A percentile compares a stretch with the other conserved stretches of the same genome.
Evolutionary conservation across 2,329 filamentous ascomycete genomes (phyloP).

Genomic region (Botrytis squamosa): DNA sequence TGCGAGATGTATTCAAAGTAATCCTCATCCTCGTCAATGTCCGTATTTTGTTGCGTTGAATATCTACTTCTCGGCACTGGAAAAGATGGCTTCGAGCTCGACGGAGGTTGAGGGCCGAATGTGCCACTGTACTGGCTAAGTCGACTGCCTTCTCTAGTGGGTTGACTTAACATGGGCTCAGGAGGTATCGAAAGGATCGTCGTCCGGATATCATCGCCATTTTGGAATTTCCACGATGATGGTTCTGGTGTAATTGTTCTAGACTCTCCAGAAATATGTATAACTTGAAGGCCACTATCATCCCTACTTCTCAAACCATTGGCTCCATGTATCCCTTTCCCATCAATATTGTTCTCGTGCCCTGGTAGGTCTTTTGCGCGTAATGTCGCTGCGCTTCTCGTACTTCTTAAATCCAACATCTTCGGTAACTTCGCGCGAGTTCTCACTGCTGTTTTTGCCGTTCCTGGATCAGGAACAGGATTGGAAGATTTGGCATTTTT

Average conservation of each 20-base stretch:
- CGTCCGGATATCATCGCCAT: conserved; percentile 27
- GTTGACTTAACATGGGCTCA: conserved; percentile 3
- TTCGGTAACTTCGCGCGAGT: not conserved
- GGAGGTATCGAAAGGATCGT: conserved; percentile 28
- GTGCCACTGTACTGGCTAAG: conserved; percentile 15
- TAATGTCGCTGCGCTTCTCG: not conserved
- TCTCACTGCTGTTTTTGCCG: not conserved
- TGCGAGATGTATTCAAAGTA: conserved; percentile 23
- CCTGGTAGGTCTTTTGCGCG: not conserved
- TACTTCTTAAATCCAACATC: conserved; percentile 9
- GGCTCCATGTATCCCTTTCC: not conserved
- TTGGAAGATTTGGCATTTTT: not conserved
- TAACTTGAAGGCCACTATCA: conserved; percentile 5
- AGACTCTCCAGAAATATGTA: conserved; percentile 9
- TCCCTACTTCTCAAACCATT: not conserved
- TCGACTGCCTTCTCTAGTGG: not conserved
- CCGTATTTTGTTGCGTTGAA: not conserved
- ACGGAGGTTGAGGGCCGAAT: conserved; percentile 14
- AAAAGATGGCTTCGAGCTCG: not conserved
- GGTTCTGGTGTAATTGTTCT: conserved; percentile 4
- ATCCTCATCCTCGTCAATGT: conserved; percentile 23
- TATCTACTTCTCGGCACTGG: conserved; percentile 6
- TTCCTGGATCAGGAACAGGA: not conserved
- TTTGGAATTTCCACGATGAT: not conserved
- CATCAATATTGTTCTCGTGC: not conserved